Base-by-base conservation (phyloP, 2,329 filamentous ascomycete genomes). In the Ophiostoma triangulosporum region DNA sequence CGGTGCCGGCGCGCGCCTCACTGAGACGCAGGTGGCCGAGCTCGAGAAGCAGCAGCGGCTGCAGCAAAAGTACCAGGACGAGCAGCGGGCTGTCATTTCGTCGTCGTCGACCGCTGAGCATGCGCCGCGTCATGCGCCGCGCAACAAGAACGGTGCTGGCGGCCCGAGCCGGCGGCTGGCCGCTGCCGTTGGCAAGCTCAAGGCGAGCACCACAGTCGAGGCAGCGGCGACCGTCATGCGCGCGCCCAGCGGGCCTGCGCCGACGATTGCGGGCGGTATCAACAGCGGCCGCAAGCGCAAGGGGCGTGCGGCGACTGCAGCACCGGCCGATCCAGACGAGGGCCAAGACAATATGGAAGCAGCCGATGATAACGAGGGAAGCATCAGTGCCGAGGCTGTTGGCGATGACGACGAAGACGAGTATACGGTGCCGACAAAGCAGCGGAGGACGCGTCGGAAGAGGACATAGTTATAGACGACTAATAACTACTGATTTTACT, bases 251-350 rank as follows among this genome's bases (percentile, higher is more conserved):
- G 38, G 36, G 1, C 45, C 53, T 49, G 20, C 24, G 20, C 46
- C 46, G n/a, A 17, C 46, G 27, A 48, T 48, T 48, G 46, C 46
- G 14, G 48, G 48, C 4, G 48, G 48, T 6, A 36, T 33, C 32
- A 35, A 20, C 11, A 24, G 46, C 54, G 32, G 60, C 32, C 63
- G 62, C 55, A 69, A 68, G 58, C 61, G 66, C 51, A 70, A 69
- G 58, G 62, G 55, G 1, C 52, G 54, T 8, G 26, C 54, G 1
- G 14, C 51, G 1, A 32, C 48, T 8, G 26, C 54, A 3, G 14
- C 51, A 1, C 26, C 48, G 6, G 15, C 54, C 3, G 48, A 27
- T 9, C 11, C 20, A 8, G 52, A 51, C 1, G 52, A 51, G 9
- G 45, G 50, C 31, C 31, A 46, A 2, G 31, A 46, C n/a, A n/a